Base-by-base conservation (phyloP, 495 filamentous ascomycete genomes). In the Penicillium canescens region DNA sequence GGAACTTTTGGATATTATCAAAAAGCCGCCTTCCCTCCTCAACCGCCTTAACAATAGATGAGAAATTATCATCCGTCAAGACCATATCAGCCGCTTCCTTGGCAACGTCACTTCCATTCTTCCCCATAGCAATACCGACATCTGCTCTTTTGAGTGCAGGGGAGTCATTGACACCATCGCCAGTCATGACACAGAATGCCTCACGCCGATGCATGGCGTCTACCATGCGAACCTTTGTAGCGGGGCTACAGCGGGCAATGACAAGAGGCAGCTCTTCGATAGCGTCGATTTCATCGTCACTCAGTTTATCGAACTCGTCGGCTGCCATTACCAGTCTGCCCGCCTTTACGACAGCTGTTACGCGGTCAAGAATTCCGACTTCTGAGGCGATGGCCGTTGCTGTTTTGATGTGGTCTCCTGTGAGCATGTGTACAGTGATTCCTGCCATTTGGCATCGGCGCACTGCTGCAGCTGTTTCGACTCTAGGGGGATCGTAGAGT, bases 51-150 rank as follows among this genome's bases (percentile, higher is more conserved):
- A 89, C 81, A 47, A 91, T 90, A 14, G 79, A 84, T 0, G 88
- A 86, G 59, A 94, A 94, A 67, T 96, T 93, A 69, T 95, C 91
- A 67, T 94, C 89, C 0, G 90, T 92, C 18, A 95, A 73, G 10
- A 95, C 89, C 63, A 95, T 91, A 66, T 92, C 91, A 4, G 90
- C 85, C 2, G 90, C 90, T 33, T 88, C 89, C 65, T 92, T 95
- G 23, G 91, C 91, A n/a, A 96, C 91, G 56, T 96, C 92, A 21
- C 87, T 91, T 4, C 91, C 92, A 39, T 84, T 76, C 40, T 86
- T 82, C 12, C 89, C 90, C 89, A 93, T 92, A 18, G 89, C 90
- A 52, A 94, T 94, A 24, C 90, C 90, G 7, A 92, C 88, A 58
- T 94, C 90, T 3, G 90, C 87, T 20, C 82, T 75, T 53, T 86